These are phyloP conservation scores for Selaginella tamariscina DNA, from an alignment of 75 land plant species.

Conservation along the genomic window DNA sequence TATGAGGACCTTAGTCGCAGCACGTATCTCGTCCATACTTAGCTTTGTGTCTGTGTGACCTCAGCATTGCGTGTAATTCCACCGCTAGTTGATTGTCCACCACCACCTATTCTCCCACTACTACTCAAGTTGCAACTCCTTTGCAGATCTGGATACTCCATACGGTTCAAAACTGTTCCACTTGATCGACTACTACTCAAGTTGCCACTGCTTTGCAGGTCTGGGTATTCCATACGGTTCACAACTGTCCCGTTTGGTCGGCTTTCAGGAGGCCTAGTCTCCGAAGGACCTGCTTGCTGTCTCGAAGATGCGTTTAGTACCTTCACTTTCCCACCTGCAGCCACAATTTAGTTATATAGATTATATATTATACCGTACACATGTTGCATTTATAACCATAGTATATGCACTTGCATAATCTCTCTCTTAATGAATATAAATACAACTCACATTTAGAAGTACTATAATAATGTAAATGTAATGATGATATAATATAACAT, in stretches of 20 bases:
- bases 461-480: too few relatives aligned
- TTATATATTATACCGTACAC: too few relatives aligned
- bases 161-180: neutral
- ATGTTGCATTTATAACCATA: too few relatives aligned
- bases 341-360: too few relatives aligned
- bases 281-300: neutral
- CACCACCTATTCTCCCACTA: neutral
- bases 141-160: neutral
- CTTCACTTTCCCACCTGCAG: neutral
- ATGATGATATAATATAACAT: too few relatives aligned
- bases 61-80: neutral
- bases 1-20: slow-evolving; percentile 73
- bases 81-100: neutral
- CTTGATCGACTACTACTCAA: neutral
- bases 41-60: slow-evolving; percentile 1
- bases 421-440: too few relatives aligned
- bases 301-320: neutral
- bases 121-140: neutral
- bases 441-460: too few relatives aligned
- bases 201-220: neutral
- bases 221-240: neutral
- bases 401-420: too few relatives aligned
- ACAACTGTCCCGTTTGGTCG: neutral
- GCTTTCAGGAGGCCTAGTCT: neutral
- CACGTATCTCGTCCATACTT: slow-evolving; percentile 43